Evolutionary conservation across 1,284 basidiomycete species (phyloP), one percentile per base, ranked within the genome.

Genomic region (Rhodotorula sp.): DNA sequence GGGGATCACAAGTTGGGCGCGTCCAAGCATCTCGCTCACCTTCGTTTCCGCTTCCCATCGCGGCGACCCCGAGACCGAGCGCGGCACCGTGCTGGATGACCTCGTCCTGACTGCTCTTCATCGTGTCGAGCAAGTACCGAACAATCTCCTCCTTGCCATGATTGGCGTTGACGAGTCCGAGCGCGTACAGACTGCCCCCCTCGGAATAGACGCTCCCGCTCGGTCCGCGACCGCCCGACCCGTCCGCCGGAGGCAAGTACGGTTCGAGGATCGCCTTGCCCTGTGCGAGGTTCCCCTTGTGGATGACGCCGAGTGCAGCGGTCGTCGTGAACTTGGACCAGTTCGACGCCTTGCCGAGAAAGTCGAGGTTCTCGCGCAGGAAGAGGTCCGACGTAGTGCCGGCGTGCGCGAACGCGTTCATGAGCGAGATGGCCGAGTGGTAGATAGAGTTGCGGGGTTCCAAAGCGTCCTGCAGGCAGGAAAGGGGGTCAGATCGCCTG

Each of bases 241-340:
- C 84, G 45, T 89, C 79, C 71, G 87, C 84, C 45, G 56, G 24
- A 12, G 95, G 95, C 54, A 97, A 87, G 81, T 97, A 97, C 0
- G 95, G 95, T n/a, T 90, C 89, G 42, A 98, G 87, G 64, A 97
- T 91, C 63, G 88, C 88, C 86, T 91, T 90, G 63, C 93, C 93
- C 80, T 95, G 90, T 77, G 92, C 88, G 78, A 93, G 91, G 79
- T 93, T 94, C 57, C 95, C 95, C 77, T 95, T 94, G 83, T 97
- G 93, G 75, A 98, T 96, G 63, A 97, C 91, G 76, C 95, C 95
- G 33, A 98, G 87, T 14, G 91, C 93, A 33, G 94, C 93, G 12
- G 95, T 96, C 4, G 94, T 91, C 14, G 92, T 91, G 82, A 97
- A 98, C 79, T 97, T 98, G 56, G 92, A 91, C 95, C 95, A 98